Percentiles rank a stretch among this genome's conserved stretches.
phyloP scores from a whole-genome alignment of 192 early-diverging fungal genomes.

The Umbelopsis vinacea region DNA sequence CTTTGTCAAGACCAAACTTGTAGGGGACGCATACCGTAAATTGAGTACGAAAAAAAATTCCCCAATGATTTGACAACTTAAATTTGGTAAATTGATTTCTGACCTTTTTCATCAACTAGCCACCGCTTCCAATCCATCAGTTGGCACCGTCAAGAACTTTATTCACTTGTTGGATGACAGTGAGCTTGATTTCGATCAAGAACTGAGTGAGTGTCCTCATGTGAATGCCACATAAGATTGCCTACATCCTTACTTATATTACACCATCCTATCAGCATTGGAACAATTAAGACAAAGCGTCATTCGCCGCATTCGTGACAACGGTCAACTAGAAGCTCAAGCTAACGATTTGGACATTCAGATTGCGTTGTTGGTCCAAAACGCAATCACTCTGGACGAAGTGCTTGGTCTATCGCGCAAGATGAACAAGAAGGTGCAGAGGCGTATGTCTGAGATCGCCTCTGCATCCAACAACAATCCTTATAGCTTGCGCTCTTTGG shows the following conservation, averaged over 20 bases:
- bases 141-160: constrained; percentile 83
- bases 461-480: constrained; percentile 46
- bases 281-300: constrained; percentile 88
- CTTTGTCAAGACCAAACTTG: constrained; percentile 26
- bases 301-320: constrained; percentile 88
- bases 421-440: constrained; percentile 45
- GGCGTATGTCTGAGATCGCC: constrained; percentile 49
- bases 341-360: constrained; percentile 93
- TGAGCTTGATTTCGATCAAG: constrained; percentile 93
- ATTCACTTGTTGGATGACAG: constrained; percentile 88
- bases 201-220: constrained; percentile 60
- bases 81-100: not conserved
- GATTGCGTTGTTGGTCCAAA: constrained; percentile 94
- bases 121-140: constrained; percentile 76
- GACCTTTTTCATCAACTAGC: constrained; percentile 34
- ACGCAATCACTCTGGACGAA: constrained; percentile 95
- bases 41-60: constrained; percentile 15
- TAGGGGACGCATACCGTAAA: constrained; percentile 27
- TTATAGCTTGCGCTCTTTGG: constrained; percentile 76
- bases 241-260: not conserved
- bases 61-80: not conserved
- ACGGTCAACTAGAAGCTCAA: constrained; percentile 75
- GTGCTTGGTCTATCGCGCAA: constrained; percentile 65
- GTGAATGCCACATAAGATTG: not conserved
- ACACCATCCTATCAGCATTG: constrained; percentile 33